These are phyloP conservation scores for Firmiana major DNA, from an alignment of 345 rosid genomes.

Conservation along the genomic window DNA sequence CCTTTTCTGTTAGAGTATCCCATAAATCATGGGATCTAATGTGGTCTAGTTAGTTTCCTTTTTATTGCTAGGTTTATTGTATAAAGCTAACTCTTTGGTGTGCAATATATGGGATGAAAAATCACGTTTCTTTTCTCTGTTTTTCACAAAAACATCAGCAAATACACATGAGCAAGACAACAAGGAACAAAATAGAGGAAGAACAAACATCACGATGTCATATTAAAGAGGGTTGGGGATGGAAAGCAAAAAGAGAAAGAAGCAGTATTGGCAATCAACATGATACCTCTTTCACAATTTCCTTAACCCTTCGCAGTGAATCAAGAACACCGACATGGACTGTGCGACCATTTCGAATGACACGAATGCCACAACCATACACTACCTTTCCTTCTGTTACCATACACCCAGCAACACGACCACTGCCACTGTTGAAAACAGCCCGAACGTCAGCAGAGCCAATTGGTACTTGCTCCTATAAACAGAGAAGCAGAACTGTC, in stretches of 20 bases:
- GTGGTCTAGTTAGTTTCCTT: too few relatives aligned
- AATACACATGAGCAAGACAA: background rate
- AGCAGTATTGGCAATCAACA: background rate
- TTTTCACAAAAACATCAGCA: too few relatives aligned
- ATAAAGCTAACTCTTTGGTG: too few relatives aligned
- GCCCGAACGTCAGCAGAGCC: slow-evolving; percentile 91
- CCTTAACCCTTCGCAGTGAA: slow-evolving; percentile 89
- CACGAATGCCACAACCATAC: slow-evolving; percentile 82
- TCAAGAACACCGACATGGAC: slow-evolving; percentile 71
- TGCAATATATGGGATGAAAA: too few relatives aligned
- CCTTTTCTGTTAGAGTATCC: too few relatives aligned
- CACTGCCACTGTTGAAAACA: slow-evolving; percentile 93
- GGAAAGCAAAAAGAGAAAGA: background rate
- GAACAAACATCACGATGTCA: background rate
- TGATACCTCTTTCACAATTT: slow-evolving; percentile 85
- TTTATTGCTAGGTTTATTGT: too few relatives aligned
- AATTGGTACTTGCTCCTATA: slow-evolving; percentile 74
- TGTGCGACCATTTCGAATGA: slow-evolving; percentile 58
- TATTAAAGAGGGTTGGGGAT: background rate
- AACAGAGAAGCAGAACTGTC: slow-evolving; percentile 29
- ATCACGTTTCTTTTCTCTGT: too few relatives aligned
- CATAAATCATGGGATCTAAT: too few relatives aligned
- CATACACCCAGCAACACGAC: slow-evolving; percentile 99
- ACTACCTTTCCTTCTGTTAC: slow-evolving; percentile 82
- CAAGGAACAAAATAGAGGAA: background rate